These are phyloP conservation scores for Botryobasidium botryosum DNA, from an alignment of 768 basidiomycete genomes.

Conservation along the genomic window DNA sequence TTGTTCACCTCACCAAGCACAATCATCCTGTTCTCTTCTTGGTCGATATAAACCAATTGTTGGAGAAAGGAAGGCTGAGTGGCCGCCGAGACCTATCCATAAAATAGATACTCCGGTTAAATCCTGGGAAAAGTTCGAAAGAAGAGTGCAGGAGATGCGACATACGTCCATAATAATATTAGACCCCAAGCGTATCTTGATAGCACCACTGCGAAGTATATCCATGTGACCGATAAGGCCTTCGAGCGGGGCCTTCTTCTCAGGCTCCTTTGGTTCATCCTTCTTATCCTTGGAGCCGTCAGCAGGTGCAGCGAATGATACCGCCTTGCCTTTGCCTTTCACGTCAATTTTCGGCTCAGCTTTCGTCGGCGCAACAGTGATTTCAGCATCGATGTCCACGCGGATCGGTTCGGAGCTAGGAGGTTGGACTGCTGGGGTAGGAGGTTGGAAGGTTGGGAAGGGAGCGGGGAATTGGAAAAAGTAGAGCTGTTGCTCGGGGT, in stretches of 20 bases:
- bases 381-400: conserved; percentile 25
- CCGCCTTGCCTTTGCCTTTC: conserved; percentile 12
- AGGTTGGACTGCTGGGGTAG: conserved; percentile 18
- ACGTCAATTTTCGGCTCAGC: conserved; percentile 16
- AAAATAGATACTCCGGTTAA: neutral
- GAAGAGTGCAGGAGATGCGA: conserved; percentile 9
- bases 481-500: conserved; percentile 39
- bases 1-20: conserved; percentile 80
- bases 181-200: conserved; percentile 71
- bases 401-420: conserved; percentile 19
- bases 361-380: conserved; percentile 14
- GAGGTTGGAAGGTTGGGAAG: conserved; percentile 54
- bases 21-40: conserved; percentile 35
- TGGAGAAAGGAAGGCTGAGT: conserved; percentile 80
- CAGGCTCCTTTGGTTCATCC: conserved; percentile 14
- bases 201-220: conserved; percentile 66
- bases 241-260: conserved; percentile 30
- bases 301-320: conserved; percentile 10
- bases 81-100: conserved; percentile 51
- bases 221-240: conserved; percentile 75
- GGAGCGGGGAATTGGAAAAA: conserved; percentile 84
- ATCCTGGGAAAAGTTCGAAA: conserved; percentile 2
- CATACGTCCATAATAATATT: conserved; percentile 72
- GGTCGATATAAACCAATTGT: conserved; percentile 63
- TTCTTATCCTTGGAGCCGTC: conserved; percentile 19